Evolutionary conservation across 306 rosid species (phyloP).

Genomic region (Dalbergia cultrata): DNA sequence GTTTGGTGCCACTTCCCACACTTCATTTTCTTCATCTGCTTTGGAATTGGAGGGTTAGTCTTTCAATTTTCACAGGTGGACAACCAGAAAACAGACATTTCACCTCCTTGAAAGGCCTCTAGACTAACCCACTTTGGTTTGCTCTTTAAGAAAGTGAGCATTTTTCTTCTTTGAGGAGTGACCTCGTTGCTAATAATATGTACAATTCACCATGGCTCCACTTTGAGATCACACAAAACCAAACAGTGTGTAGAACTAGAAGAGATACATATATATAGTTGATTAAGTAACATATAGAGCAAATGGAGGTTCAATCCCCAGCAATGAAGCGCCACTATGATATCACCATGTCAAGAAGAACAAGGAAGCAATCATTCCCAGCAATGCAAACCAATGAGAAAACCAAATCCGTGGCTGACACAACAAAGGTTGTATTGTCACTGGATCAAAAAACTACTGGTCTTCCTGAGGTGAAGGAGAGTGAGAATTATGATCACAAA

Average conservation of each 20-base stretch:
- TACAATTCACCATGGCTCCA: constrained; percentile 29
- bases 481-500: constrained; percentile 54
- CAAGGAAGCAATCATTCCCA: constrained; percentile 61
- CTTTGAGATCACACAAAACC: constrained; percentile 21
- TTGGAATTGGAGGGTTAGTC: constrained; percentile 49
- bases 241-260: background rate
- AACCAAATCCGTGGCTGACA: background rate
- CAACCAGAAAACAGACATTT: constrained; percentile 60
- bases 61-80: constrained; percentile 50
- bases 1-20: constrained; percentile 51
- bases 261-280: no score
- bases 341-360: constrained; percentile 85
- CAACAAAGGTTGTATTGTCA: background rate
- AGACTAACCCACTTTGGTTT: constrained; percentile 65
- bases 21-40: constrained; percentile 40
- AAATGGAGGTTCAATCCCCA: constrained; percentile 65
- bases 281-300: background rate
- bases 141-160: constrained; percentile 58
- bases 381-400: constrained; percentile 43
- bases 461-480: constrained; percentile 35
- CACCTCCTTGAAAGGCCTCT: constrained; percentile 67
- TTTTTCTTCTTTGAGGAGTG: constrained; percentile 20
- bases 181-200: background rate
- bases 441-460: background rate
- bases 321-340: constrained; percentile 65